A percentile compares a stretch with the other conserved stretches of the same genome.
Evolutionary conservation across 1,284 basidiomycete species (phyloP).

Genomic region (Phellopilus nigrolimitatus): DNA sequence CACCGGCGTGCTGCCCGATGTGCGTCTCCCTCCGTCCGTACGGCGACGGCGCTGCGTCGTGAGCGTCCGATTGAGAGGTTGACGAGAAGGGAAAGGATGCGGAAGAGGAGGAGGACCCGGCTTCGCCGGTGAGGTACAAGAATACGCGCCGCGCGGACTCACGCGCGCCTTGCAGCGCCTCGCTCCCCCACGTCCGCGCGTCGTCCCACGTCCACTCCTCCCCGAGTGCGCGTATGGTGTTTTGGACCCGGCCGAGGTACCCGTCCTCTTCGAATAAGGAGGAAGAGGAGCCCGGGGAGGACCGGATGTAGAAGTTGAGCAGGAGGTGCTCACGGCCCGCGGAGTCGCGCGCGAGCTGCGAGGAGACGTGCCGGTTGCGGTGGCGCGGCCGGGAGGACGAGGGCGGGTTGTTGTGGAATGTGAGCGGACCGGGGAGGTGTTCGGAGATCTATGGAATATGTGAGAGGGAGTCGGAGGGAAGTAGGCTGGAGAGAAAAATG

Average conservation of each 20-base stretch:
- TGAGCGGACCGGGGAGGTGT: conserved; percentile 58
- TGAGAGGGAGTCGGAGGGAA: background rate
- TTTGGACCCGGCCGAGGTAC: conserved; percentile 28
- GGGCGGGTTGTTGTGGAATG: conserved; percentile 76
- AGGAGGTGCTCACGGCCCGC: conserved; percentile 75
- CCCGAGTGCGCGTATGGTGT: conserved; percentile 9
- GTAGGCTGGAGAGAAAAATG: conserved; percentile 25
- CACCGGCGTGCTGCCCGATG: conserved; percentile 34
- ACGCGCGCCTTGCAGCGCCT: conserved; percentile 34
- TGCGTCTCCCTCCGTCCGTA: conserved; percentile 33
- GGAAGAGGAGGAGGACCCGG: conserved; percentile 23
- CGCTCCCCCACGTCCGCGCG: conserved; percentile 40
- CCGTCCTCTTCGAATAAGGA: conserved; percentile 44
- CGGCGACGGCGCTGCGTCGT: conserved; percentile 32
- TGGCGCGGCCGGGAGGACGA: conserved; percentile 66
- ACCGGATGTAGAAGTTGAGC: conserved; percentile 70
- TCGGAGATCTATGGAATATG: conserved; percentile 47
- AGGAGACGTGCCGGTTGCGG: conserved; percentile 71
- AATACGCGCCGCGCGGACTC: conserved; percentile 53
- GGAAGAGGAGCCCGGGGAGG: conserved; percentile 33
- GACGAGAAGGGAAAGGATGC: conserved; percentile 10
- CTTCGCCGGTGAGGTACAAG: conserved; percentile 64
- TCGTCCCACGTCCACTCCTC: conserved; percentile 55
- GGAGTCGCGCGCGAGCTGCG: conserved; percentile 65
- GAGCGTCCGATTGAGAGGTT: background rate